These are phyloP conservation scores for Leishmania gerbilli DNA, from an alignment of 208 protist species.

Conservation along the genomic window DNA sequence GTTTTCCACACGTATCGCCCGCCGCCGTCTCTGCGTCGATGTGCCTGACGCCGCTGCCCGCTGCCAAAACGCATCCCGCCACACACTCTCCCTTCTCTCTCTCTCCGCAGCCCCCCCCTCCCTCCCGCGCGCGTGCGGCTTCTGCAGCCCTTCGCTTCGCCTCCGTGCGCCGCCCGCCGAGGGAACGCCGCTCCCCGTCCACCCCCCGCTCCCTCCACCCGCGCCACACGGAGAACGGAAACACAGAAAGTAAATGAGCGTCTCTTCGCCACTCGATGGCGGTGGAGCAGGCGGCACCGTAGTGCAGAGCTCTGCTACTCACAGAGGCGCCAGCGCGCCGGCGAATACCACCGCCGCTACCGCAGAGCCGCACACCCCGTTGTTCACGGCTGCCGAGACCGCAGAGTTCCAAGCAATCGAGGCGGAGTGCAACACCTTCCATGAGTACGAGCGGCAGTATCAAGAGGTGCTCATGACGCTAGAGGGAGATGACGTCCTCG, in stretches of 20 bases:
- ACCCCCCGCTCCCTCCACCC: not conserved
- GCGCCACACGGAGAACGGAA: not conserved
- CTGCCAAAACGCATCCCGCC: not conserved
- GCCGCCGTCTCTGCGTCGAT: not conserved
- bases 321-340: not conserved
- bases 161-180: not conserved
- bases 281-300: not conserved
- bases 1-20: not conserved
- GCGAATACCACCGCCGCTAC: not conserved
- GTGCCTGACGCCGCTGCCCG: not conserved
- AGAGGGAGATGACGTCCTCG: constrained; percentile 94
- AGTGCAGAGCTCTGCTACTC: not conserved
- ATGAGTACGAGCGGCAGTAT: constrained; percentile 94
- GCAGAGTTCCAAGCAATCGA: constrained; percentile 57
- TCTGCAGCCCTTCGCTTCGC: not conserved
- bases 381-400: constrained; percentile 42
- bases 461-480: constrained; percentile 94
- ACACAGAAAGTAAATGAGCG: not conserved
- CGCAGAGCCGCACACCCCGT: constrained; percentile 4
- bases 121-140: no score
- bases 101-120: not conserved
- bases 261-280: not conserved
- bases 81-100: not conserved
- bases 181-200: no score
- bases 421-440: constrained; percentile 75